Percentiles rank a stretch among this genome's conserved stretches.
phyloP scores from a whole-genome alignment of 2,329 filamentous ascomycete genomes.

The Aureobasidium zeae region DNA sequence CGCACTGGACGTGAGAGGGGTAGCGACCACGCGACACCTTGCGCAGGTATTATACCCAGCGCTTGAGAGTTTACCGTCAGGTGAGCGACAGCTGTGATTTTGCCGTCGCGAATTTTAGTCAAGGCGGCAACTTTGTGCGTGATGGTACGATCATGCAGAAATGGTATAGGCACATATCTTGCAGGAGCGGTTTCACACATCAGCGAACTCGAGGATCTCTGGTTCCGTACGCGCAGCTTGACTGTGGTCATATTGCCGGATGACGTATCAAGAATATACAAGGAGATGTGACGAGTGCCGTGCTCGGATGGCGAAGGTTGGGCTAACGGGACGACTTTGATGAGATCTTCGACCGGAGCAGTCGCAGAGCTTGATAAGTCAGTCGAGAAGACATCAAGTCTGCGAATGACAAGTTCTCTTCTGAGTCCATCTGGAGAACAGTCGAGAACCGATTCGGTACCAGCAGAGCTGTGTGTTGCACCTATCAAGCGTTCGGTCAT shows the following conservation, averaged over 20 bases:
- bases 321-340: conserved; percentile 8
- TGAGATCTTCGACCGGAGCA: background rate
- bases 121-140: conserved; percentile 12
- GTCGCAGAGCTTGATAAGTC: conserved; percentile 10
- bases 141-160: conserved; percentile 9
- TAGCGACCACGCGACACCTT: conserved; percentile 11
- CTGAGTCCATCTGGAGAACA: conserved; percentile 26
- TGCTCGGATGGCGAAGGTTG: conserved; percentile 1
- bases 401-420: conserved; percentile 28
- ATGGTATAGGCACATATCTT: conserved; percentile 10
- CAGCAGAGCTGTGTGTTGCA: conserved; percentile 15
- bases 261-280: conserved; percentile 7
- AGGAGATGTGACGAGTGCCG: background rate
- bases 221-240: conserved; percentile 4
- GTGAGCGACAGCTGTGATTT: conserved; percentile 1
- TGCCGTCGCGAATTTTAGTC: conserved; percentile 6
- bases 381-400: conserved; percentile 20
- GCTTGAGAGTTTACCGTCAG: background rate
- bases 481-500: conserved; percentile 12
- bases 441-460: conserved; percentile 21
- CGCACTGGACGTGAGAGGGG: background rate
- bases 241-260: conserved; percentile 8
- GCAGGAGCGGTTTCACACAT: background rate
- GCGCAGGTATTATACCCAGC: conserved; percentile 11
- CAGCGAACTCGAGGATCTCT: background rate